Conservation (phyloP, 176 grass and related monocot species). For the Oryza brachyantha region DNA sequence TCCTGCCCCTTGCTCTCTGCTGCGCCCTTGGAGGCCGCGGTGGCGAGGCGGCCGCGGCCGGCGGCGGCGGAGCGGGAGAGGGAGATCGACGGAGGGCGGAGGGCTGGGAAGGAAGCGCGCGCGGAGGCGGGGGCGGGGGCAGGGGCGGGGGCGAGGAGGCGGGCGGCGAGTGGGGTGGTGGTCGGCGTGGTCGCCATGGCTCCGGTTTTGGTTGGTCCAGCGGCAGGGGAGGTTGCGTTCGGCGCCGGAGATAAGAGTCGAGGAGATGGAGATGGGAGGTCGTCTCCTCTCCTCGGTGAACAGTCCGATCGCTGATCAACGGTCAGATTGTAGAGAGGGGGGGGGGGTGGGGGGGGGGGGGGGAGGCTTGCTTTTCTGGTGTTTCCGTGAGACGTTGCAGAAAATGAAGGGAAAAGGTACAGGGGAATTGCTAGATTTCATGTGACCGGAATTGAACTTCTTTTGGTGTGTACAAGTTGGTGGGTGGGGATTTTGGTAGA, state of each 20-base stretch:
- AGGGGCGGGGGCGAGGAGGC: slow-evolving; percentile 12
- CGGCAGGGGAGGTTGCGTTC: background rate
- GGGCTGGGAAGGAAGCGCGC: background rate
- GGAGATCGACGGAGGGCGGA: background rate
- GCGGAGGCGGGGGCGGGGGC: slow-evolving; percentile 1
- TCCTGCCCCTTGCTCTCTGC: slow-evolving; percentile 33
- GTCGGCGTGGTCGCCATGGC: slow-evolving; percentile 36
- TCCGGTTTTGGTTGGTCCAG: slow-evolving; percentile 17
- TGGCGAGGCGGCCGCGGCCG: background rate
- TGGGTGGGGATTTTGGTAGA: too few relatives aligned
- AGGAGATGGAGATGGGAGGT: background rate
- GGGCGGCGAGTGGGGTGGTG: slow-evolving; percentile 22
- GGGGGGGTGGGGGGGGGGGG: too few relatives aligned
- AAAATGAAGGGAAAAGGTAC: too few relatives aligned
- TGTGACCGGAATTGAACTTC: too few relatives aligned
- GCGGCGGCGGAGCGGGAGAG: background rate
- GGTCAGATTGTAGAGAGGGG: background rate
- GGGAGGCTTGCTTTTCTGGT: too few relatives aligned
- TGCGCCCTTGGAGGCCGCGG: slow-evolving; percentile 31
- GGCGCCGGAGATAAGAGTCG: slow-evolving; percentile 32
- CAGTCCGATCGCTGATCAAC: slow-evolving; percentile 7
- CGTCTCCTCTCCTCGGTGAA: background rate
- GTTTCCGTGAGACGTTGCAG: background rate
- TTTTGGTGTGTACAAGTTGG: too few relatives aligned
- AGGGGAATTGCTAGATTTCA: too few relatives aligned